Percentiles rank a stretch among this genome's conserved stretches.
These are phyloP conservation scores for Sporothrix euskadiensis DNA, from an alignment of 2,329 filamentous ascomycete species.

Conservation along the genomic window DNA sequence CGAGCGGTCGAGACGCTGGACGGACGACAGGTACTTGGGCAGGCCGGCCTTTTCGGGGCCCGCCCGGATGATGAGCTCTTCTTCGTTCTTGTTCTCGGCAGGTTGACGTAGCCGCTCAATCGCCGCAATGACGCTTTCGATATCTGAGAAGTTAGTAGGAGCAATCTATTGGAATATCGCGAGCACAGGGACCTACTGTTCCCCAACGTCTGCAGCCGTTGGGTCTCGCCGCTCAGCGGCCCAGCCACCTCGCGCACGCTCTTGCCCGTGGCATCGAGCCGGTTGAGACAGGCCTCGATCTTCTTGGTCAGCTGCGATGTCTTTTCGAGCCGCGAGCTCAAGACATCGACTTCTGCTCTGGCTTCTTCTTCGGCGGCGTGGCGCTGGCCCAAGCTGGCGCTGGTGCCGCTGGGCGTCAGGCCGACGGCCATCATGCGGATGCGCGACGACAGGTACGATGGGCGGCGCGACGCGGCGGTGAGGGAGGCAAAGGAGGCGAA, in stretches of 20 bases:
- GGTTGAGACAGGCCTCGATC: constrained; percentile 82
- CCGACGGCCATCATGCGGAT: constrained; percentile 53
- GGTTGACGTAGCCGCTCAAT: constrained; percentile 88
- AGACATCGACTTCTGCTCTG: constrained; percentile 67
- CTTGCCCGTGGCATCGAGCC: constrained; percentile 84
- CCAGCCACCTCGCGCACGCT: constrained; percentile 90
- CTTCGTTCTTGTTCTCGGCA: constrained; percentile 86
- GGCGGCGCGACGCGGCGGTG: neutral
- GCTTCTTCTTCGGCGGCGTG: constrained; percentile 66
- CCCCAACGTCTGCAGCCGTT: constrained; percentile 81
- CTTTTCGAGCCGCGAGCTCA: constrained; percentile 79
- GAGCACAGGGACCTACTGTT: constrained; percentile 58
- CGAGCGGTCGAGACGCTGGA: constrained; percentile 86
- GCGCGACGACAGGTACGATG: constrained; percentile 2
- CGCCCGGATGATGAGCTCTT: constrained; percentile 86
- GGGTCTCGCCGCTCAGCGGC: constrained; percentile 89
- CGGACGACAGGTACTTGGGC: constrained; percentile 80
- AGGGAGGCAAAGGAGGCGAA: neutral
- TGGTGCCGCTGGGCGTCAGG: constrained; percentile 39
- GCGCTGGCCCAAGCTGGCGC: constrained; percentile 38
- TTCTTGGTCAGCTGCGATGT: constrained; percentile 92
- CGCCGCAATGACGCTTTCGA: constrained; percentile 79
- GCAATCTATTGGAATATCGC: neutral
- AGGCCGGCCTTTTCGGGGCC: constrained; percentile 84
- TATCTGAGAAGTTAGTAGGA: constrained; percentile 56